Base-by-base conservation (phyloP, 495 filamentous ascomycete species). In the Penicillium flavigenum region DNA sequence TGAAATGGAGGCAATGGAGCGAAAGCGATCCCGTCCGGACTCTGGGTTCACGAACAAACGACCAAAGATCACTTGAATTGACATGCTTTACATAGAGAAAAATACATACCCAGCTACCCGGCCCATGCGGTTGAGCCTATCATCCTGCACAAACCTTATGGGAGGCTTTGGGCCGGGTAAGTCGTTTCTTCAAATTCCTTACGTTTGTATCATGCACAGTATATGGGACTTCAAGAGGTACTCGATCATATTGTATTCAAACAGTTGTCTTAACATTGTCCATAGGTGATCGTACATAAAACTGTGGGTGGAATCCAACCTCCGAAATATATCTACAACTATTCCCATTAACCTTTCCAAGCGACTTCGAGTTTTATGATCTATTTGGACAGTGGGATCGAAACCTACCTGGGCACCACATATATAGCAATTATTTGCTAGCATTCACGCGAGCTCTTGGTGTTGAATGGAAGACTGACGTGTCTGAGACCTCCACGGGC, bases 1-100 rank as follows among this genome's bases (percentile, higher is more conserved):
- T 58, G 91, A 93, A 59, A 78, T 80, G 73, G 76, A 92, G 63
- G 69, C 73, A 62, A 79, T 89, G 65, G 87, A 93, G 63, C 77
- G 81, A 36, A 93, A 92, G 68, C 79, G 86, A 10, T 63, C 68
- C 39, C 65, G 68, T 44, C 70, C 67, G 11, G 62, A 62, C 9
- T 67, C 67, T 29, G 72, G 65, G 2, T 68, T 71, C 19, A 67
- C 66, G 8, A 68, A 71, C 51, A 77, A 77, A 57, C 69, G 75
- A 24, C 68, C 72, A 16, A 73, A 67, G 59, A 47, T 74, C 26
- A 58, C 65, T 20, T 74, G 60, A 68, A 12, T 9, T 20, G n/a
- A 9, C n/a, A 47, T 32, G 20, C 5, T 3, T 20, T 48, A 12
- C n/a, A 48, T 48, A 48, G 11, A 20, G 32, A 32, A n/a, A 3